phyloP scores from a whole-genome alignment of 108 stramenopile genomes.

The Stephanodiscus triporus region DNA sequence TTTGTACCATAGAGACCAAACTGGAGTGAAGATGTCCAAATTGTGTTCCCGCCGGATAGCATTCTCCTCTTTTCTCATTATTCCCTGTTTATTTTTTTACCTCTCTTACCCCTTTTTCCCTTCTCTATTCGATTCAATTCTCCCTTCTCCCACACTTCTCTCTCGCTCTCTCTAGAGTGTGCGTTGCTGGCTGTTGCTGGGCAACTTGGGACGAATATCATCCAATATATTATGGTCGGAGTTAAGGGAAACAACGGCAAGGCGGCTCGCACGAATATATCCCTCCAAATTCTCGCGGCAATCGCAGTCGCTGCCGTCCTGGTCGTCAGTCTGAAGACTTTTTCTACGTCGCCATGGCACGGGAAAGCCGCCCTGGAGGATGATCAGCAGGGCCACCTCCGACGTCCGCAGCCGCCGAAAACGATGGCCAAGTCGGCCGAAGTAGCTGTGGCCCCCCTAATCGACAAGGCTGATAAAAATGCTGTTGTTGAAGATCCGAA shows the following conservation, averaged over 20 bases:
- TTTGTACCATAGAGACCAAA: too few species aligned
- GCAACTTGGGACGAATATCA: too few species aligned
- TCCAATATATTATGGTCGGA: slow-evolving; percentile 1
- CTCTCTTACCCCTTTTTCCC: too few species aligned
- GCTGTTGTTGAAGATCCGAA: slow-evolving; percentile 24
- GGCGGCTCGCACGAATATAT: slow-evolving; percentile 9
- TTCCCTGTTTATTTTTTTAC: too few species aligned
- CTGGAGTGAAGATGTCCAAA: too few species aligned
- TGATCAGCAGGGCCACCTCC: slow-evolving; percentile 17
- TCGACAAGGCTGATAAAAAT: background rate
- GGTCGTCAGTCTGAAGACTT: slow-evolving; percentile 7
- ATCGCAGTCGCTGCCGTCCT: slow-evolving; percentile 12
- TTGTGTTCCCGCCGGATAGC: too few species aligned
- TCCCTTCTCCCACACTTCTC: too few species aligned
- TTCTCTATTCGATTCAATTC: too few species aligned
- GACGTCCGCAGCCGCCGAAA: background rate
- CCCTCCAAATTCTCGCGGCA: slow-evolving; percentile 9
- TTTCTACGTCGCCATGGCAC: slow-evolving; percentile 22
- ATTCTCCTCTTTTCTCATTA: too few species aligned
- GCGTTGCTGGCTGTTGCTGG: too few species aligned
- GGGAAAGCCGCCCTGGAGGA: slow-evolving; percentile 29
- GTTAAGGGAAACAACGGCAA: slow-evolving; percentile 38
- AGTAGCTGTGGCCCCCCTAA: background rate
- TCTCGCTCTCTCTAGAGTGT: too few species aligned
- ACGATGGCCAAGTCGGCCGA: background rate